Evolutionary conservation across 495 filamentous ascomycete genomes (phyloP).

Genomic region (Astrothelium subdiscretum): DNA sequence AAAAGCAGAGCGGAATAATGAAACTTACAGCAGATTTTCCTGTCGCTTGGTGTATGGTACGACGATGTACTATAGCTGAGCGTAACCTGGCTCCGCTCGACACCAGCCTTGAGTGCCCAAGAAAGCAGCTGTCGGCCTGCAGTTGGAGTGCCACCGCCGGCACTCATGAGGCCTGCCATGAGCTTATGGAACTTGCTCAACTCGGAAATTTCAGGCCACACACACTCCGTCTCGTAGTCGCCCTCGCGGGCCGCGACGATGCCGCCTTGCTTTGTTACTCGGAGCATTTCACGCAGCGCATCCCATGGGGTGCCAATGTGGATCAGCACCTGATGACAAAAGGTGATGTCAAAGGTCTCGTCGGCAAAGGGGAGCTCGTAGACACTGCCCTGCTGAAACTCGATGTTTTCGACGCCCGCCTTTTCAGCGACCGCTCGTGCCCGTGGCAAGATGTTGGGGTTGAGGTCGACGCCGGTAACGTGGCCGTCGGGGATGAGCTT

Average conservation of each 20-base stretch:
- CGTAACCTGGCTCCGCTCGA: conserved; percentile 25
- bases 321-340: conserved; percentile 30
- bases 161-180: conserved; percentile 18
- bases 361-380: conserved; percentile 33
- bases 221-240: conserved; percentile 29
- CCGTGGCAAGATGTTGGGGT: conserved; percentile 25
- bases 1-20: conserved; percentile 2
- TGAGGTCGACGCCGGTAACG: conserved; percentile 34
- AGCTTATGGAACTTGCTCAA: conserved; percentile 28
- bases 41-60: conserved; percentile 28
- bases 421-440: conserved; percentile 23
- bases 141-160: conserved; percentile 23
- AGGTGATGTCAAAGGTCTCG: conserved; percentile 32
- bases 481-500: conserved; percentile 26
- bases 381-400: conserved; percentile 29
- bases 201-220: conserved; percentile 25
- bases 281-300: conserved; percentile 33
- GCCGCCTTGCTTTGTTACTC: conserved; percentile 33
- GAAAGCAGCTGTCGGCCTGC: conserved; percentile 31
- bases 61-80: conserved; percentile 28
- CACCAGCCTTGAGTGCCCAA: conserved; percentile 34
- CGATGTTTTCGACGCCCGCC: conserved; percentile 25
- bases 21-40: conserved; percentile 31
- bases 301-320: conserved; percentile 29
- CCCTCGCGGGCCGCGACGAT: conserved; percentile 34